These are phyloP conservation scores for Juncus inflexus DNA, from an alignment of 176 grass and related monocot species.

Conservation along the genomic window DNA sequence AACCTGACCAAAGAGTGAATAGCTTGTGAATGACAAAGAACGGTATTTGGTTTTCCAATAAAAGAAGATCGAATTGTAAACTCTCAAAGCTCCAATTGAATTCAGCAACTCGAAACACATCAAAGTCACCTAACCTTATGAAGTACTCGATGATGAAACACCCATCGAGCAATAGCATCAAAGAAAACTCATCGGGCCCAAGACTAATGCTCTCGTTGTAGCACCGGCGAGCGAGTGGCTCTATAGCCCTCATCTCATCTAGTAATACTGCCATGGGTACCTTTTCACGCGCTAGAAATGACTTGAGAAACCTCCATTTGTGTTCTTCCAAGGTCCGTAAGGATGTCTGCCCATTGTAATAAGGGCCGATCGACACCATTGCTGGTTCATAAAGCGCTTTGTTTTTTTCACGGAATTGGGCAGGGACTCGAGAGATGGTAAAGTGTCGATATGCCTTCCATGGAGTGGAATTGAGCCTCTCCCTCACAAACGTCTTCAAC, in stretches of 20 bases:
- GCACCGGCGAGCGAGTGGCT: constrained; percentile 3
- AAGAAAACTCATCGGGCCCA: neutral
- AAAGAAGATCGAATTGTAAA: constrained; percentile 4
- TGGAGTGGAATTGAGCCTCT: too few relatives aligned
- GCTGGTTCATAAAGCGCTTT: neutral
- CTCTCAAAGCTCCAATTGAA: constrained; percentile 5
- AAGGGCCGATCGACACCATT: neutral
- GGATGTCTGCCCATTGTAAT: neutral
- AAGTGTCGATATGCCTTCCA: neutral
- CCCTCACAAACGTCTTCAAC: too few relatives aligned
- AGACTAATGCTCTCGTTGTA: constrained; percentile 1
- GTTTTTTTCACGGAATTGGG: neutral
- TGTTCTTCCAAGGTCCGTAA: neutral
- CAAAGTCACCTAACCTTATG: neutral
- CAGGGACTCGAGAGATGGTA: neutral
- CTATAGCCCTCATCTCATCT: constrained; percentile 2
- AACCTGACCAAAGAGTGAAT: neutral
- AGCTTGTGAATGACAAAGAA: constrained; percentile 22
- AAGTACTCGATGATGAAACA: constrained; percentile 16
- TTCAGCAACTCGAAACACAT: neutral
- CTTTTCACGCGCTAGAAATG: neutral
- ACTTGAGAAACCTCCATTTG: neutral
- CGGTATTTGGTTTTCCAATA: constrained; percentile 20
- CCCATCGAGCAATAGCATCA: constrained; percentile 29
- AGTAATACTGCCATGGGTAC: neutral